Evolutionary conservation across 2,329 filamentous ascomycete genomes (phyloP).

Genomic region (Nothopassalora personata): DNA sequence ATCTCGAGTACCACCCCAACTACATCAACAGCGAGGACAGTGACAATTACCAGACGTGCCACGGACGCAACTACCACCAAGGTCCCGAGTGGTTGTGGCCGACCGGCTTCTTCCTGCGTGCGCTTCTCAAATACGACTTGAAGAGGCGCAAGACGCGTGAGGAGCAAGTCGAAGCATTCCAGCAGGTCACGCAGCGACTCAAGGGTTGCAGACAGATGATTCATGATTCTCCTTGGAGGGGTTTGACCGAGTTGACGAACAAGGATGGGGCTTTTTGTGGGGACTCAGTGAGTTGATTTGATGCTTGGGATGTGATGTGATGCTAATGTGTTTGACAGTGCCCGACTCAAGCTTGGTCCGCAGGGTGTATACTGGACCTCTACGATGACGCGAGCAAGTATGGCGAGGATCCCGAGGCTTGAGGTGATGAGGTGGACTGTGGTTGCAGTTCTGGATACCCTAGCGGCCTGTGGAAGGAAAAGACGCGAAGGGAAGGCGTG

Average conservation of each 20-base stretch:
- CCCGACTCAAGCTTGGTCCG: slow-evolving; percentile 94
- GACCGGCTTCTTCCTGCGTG: slow-evolving; percentile 88
- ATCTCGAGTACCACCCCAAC: slow-evolving; percentile 89
- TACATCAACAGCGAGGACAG: slow-evolving; percentile 95
- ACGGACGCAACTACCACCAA: slow-evolving; percentile 96
- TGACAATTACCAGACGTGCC: slow-evolving; percentile 82
- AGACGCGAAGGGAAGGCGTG: neutral
- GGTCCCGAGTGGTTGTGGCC: slow-evolving; percentile 99
- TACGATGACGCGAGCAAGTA: slow-evolving; percentile 73
- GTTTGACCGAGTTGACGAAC: slow-evolving; percentile 87
- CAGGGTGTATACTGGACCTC: slow-evolving; percentile 87
- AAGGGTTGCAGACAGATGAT: slow-evolving; percentile 82
- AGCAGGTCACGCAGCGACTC: slow-evolving; percentile 83
- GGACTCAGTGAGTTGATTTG: slow-evolving; percentile 67
- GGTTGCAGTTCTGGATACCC: neutral
- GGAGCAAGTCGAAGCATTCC: slow-evolving; percentile 79
- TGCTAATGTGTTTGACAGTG: slow-evolving; percentile 49
- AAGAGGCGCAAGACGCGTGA: slow-evolving; percentile 60
- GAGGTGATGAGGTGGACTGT: no score
- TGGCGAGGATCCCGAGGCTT: slow-evolving; percentile 3
- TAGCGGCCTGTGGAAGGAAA: neutral
- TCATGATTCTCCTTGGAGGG: slow-evolving; percentile 75
- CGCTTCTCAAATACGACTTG: slow-evolving; percentile 84
- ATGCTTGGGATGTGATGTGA: slow-evolving; percentile 24
- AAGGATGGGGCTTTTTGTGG: slow-evolving; percentile 75